Evolutionary conservation across 371 early-diverging fungal species (phyloP).

Genomic region (Saksenaea vasiformis): DNA sequence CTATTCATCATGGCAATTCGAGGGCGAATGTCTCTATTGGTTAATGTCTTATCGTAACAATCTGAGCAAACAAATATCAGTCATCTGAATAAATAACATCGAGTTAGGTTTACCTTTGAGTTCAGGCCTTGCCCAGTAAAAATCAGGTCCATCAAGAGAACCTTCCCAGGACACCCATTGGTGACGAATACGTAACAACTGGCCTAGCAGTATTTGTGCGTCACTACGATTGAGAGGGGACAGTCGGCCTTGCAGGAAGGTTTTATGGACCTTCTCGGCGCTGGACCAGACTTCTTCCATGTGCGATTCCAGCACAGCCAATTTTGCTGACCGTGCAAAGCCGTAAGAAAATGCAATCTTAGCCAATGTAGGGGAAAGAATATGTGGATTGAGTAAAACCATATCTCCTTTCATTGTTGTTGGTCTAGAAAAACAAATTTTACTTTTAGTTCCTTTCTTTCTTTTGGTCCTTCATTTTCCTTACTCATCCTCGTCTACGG

Average conservation of each 20-base stretch:
- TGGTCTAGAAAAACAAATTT: conserved; percentile 13
- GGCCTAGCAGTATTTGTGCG: not conserved
- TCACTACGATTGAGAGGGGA: conserved; percentile 5
- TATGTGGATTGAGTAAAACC: conserved; percentile 29
- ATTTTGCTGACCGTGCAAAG: conserved; percentile 30
- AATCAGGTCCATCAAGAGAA: conserved; percentile 25
- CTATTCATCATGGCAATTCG: not conserved
- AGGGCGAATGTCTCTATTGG: not conserved
- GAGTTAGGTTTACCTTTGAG: conserved; percentile 37
- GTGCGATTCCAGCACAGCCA: conserved; percentile 17
- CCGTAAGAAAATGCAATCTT: conserved; percentile 37
- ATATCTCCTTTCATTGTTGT: conserved; percentile 32
- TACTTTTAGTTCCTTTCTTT: not conserved
- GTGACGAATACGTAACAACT: conserved; percentile 14
- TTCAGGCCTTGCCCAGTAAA: conserved; percentile 32
- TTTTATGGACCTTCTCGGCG: conserved; percentile 1
- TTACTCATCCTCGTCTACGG: conserved; percentile 41
- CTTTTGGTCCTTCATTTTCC: not conserved
- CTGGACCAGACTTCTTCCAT: conserved; percentile 5
- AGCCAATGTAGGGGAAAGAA: conserved; percentile 23
- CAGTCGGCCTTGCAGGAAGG: conserved; percentile 8
- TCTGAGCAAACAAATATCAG: conserved; percentile 12
- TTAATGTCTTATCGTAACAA: not conserved
- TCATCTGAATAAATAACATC: not conserved
- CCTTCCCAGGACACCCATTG: conserved; percentile 20